Percentiles rank a stretch among this genome's conserved stretches.
Conservation (phyloP, 2,329 filamentous ascomycete species). For the Stachybotrys chlorohalonatus region DNA sequence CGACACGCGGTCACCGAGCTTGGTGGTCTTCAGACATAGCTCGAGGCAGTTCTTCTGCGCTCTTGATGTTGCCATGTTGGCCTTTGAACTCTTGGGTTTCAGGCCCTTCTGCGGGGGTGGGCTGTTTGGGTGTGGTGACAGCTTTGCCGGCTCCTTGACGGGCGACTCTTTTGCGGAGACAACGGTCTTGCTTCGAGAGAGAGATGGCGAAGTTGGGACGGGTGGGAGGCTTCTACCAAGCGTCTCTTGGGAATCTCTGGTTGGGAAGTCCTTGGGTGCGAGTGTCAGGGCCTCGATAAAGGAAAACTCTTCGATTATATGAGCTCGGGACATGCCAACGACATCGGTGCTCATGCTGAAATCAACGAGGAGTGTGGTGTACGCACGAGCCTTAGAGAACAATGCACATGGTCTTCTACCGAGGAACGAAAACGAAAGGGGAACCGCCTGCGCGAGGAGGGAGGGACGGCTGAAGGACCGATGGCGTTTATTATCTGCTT, state of each 20-base stretch:
- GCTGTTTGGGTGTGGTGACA: neutral
- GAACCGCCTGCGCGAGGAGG: too few species aligned
- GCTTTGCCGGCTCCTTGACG: neutral
- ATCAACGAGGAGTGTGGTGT: neutral
- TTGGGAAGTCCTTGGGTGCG: constrained; percentile 11
- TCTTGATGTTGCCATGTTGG: constrained; percentile 9
- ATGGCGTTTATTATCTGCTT: too few species aligned
- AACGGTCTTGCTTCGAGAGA: neutral
- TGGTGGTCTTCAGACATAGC: constrained; percentile 49
- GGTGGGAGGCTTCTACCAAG: constrained; percentile 11
- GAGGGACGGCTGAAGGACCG: too few species aligned
- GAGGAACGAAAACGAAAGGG: too few species aligned
- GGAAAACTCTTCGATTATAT: constrained; percentile 15
- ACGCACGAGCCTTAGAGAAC: neutral
- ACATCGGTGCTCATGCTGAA: neutral
- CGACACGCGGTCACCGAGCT: constrained; percentile 53
- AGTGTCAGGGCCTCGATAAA: constrained; percentile 20
- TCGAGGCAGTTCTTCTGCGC: constrained; percentile 23
- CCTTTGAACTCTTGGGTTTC: neutral
- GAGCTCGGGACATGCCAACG: neutral
- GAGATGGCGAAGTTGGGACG: neutral
- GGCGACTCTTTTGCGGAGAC: neutral
- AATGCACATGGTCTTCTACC: too few species aligned
- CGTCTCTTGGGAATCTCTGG: constrained; percentile 11
- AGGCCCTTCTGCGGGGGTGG: neutral